Evolutionary conservation across 805 yeast species (phyloP), one percentile per base, ranked within the genome.

Genomic region (Tetrapisispora arboricola): DNA sequence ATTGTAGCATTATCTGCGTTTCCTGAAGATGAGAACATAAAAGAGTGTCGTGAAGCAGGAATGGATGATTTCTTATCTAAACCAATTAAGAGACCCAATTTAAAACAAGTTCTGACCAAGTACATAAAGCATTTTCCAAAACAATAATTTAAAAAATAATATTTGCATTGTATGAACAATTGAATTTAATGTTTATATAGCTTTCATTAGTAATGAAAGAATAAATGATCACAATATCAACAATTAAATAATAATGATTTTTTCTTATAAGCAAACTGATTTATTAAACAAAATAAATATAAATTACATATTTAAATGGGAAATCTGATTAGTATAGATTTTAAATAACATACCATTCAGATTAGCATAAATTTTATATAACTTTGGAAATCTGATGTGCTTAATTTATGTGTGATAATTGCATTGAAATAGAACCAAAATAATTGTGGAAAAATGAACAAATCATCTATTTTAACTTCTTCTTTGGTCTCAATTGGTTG

Each of bases 401-500:
- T n/a, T n/a, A n/a, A n/a, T n/a, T 34, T 34, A 34, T 34, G 26
- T 34, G 17, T 16, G 17, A 34, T n/a, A 25, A 25, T 15, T 34
- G 2, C 7, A 6, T 17, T 16, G 22, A 25, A 11, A 34, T 10
- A 26, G 21, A 10, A 32, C 24, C 31, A 27, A 17, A 20, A 9
- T 6, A 19, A 18, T 10, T 4, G 15, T n/a, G n/a, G 22, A 22
- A 24, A 11, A 12, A 18, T 17, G 17, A 19, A 21, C 22, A 68
- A 68, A 66, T 62, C 66, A 73, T 69, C 73, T 75, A 88, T 80
- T 88, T 87, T 71, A 86, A 80, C 88, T 90, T 90, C 94, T 90
- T 90, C 94, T 90, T 92, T 76, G 97, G 97, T 80, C 98, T 87
- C 75, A 92, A 85, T 80, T 92, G 98, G 82, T 92, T 92, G 71